phyloP scores from a whole-genome alignment of 768 basidiomycete genomes.

The Naganishia kalamii region DNA sequence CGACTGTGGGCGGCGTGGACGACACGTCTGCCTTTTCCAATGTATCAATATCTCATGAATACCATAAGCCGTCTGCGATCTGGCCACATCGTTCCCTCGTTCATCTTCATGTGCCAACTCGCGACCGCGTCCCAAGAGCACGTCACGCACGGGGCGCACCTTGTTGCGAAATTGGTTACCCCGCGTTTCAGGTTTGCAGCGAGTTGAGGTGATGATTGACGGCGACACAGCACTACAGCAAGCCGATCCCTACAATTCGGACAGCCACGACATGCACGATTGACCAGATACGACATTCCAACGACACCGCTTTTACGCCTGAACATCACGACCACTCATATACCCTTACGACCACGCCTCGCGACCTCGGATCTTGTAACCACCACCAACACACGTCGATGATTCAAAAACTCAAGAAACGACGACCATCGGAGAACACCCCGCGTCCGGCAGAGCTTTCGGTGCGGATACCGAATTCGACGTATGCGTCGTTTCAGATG shows the following conservation, averaged over 20 bases:
- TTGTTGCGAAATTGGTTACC: not conserved
- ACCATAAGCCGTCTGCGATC: too few species aligned
- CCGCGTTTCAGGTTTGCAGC: not conserved
- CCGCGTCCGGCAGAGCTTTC: not conserved
- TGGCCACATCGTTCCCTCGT: too few species aligned
- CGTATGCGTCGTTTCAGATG: not conserved
- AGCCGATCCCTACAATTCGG: too few species aligned
- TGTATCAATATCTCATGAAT: too few species aligned
- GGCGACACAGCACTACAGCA: too few species aligned
- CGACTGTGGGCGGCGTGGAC: too few species aligned
- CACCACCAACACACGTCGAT: not conserved
- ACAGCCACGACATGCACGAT: too few species aligned
- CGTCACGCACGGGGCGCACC: not conserved
- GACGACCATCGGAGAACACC: slow-evolving; percentile 8
- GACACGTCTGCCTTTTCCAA: too few species aligned
- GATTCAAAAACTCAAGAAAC: slow-evolving; percentile 20
- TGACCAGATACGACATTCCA: too few species aligned
- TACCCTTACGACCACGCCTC: not conserved
- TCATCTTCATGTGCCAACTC: too few species aligned
- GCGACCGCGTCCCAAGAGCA: too few species aligned
- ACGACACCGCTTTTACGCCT: not conserved
- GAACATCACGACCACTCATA: not conserved
- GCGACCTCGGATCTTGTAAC: not conserved
- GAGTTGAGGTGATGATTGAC: not conserved
- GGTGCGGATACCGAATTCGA: not conserved